Evolutionary conservation across 2,329 filamentous ascomycete genomes (phyloP), one percentile per base, ranked within the genome.

Genomic region (Arthroderma uncinatum): DNA sequence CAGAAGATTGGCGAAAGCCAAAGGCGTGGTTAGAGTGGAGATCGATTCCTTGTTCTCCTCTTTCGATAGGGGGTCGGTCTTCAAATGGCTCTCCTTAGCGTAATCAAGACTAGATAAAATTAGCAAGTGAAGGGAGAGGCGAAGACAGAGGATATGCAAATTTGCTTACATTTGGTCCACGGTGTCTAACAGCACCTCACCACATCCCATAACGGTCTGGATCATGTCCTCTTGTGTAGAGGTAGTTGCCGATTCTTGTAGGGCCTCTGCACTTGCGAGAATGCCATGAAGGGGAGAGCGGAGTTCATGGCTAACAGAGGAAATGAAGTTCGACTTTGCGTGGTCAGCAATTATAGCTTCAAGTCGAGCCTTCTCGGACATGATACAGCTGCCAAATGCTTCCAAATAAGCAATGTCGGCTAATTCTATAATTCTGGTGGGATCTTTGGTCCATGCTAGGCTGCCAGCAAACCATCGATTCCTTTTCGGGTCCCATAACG

Each of bases 111-210:
- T 34, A 34, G 6, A 34, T 5, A 34, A 48, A 2, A 16, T 48
- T 23, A 23, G 12, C 19, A 48, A 28, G 19, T 10, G 42, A 7
- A 10, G 12, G 12, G n/a, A 6, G 12, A 28, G 19, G 19, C 12
- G 12, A 21, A 16, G 25, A 16, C 12, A 10, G 16, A 48, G 42
- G 19, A 21, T 48, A 28, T 48, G 19, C 42, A 48, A 23, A 0
- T 67, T 64, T 9, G 71, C 70, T 0, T 72, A 65, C 19, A 73
- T 57, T 48, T 71, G 65, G 39, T 73, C 70, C 44, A 76, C 69
- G 0, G 71, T 74, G 50, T 75, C 73, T 1, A 76, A 62, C 0
- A 76, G 62, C 0, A 73, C 75, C 1, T 68, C 66, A 1, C 71
- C 73, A 58, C 73, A 76, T 7, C 64, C 70, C 33, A 70, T 66